Evolutionary conservation across 1,284 basidiomycete genomes (phyloP), one percentile per base, ranked within the genome.

Genomic region (Naganishia albida): DNA sequence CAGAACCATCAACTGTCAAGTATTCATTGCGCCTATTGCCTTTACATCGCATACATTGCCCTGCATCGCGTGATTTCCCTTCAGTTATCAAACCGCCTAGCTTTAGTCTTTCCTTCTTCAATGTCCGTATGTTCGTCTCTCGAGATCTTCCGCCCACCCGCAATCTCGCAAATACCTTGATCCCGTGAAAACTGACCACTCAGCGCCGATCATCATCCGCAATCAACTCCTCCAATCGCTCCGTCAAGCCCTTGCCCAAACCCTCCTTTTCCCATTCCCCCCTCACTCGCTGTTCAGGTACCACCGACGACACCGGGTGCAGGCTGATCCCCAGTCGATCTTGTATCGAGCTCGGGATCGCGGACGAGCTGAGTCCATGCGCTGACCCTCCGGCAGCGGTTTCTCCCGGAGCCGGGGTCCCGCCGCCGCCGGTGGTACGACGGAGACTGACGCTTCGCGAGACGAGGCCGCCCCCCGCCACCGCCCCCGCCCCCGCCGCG

Each of bases 181-280:
- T n/a, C 48, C 20, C 6, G 49, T 25, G n/a, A 26, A 16, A 60
- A 34, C 43, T 4, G 38, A 34, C 34, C 26, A 2, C 26, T 39
- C 38, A 60, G 40, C 23, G 23, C 28, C 30, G 30, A 7, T 26
- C 40, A 38, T 38, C 54, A 51, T 56, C 46, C 40, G 44, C 28
- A 4, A 59, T 52, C 55, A 65, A 43, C 48, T 56, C 54, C 63
- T 91, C 90, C 64, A 92, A 75, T 51, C 90, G 80, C 80, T 91
- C 90, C 77, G 90, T 90, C 49, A 92, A 75, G 0, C 90, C 90
- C 67, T 81, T 83, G 0, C 90, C 90, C 15, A 92, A 77, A 0
- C 90, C 90, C 71, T 91, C 88, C 7, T 89, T 81, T 70, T 89
- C 86, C 89, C 89, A 92, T 76, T 91, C 90, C 0, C 88, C 89